A percentile compares a stretch with the other conserved stretches of the same genome.
These are phyloP conservation scores for Colletotrichum karsti DNA, from an alignment of 2,329 filamentous ascomycete genomes.

Conservation along the genomic window DNA sequence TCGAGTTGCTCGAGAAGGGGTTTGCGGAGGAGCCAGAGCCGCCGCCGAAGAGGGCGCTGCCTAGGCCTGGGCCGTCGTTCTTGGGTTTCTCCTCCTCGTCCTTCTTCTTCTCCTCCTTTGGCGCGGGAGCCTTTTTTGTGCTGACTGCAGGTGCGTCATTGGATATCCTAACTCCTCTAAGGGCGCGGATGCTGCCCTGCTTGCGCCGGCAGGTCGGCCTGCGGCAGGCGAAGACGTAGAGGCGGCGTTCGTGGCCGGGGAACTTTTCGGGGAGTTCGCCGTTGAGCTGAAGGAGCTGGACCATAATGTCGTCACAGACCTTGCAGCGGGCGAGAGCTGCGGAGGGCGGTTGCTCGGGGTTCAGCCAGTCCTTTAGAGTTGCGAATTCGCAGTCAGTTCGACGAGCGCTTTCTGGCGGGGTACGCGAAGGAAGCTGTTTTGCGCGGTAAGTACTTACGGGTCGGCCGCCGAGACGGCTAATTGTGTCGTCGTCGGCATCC, in stretches of 20 bases:
- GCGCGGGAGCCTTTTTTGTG: constrained; percentile 38
- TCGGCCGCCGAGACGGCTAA: constrained; percentile 87
- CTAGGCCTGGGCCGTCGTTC: constrained; percentile 56
- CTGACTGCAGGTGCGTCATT: constrained; percentile 43
- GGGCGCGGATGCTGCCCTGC: constrained; percentile 79
- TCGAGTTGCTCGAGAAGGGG: constrained; percentile 64
- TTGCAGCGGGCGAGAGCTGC: constrained; percentile 85
- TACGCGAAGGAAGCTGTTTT: not conserved
- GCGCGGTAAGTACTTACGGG: constrained; percentile 69
- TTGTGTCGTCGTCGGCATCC: constrained; percentile 80
- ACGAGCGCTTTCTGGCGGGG: constrained; percentile 8
- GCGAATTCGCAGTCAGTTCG: not conserved
- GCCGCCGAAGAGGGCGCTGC: constrained; percentile 74
- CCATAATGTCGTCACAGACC: constrained; percentile 85
- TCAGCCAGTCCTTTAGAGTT: constrained; percentile 81
- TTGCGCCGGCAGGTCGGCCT: constrained; percentile 83
- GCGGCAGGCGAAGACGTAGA: constrained; percentile 88
- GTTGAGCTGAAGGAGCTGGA: constrained; percentile 88
- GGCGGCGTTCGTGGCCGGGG: constrained; percentile 83
- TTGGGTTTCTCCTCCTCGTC: constrained; percentile 41
- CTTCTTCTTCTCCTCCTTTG: constrained; percentile 43
- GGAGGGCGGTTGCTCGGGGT: constrained; percentile 74
- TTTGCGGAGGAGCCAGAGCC: constrained; percentile 51
- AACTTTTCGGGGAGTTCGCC: constrained; percentile 89
- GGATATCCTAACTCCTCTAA: constrained; percentile 73